Conservation (phyloP, 257 asterid species). For the Plectranthus barbatus region DNA sequence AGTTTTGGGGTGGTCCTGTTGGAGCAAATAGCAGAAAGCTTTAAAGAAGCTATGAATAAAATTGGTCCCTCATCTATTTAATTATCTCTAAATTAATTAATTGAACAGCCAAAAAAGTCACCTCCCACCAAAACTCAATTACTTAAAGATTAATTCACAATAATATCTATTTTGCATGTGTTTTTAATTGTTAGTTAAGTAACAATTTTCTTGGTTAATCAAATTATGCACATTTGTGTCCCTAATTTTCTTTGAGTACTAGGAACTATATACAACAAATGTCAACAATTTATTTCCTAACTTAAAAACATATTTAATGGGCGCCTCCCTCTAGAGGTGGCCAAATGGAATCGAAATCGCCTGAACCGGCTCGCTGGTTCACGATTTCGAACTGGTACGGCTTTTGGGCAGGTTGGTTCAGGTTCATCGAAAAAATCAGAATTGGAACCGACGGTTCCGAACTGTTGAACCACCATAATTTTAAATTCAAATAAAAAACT, state of each 20-base stretch:
- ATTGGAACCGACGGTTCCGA: too few relatives aligned
- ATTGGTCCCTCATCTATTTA: constrained; percentile 62
- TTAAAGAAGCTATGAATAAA: constrained; percentile 27
- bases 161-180: not conserved
- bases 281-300: not conserved
- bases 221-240: not conserved
- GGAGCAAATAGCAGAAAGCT: constrained; percentile 47
- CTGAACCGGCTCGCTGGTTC: too few relatives aligned
- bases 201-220: not conserved
- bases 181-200: not conserved
- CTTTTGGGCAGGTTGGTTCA: too few relatives aligned
- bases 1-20: constrained; percentile 50
- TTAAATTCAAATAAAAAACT: too few relatives aligned
- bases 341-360: too few relatives aligned
- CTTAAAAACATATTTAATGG: too few relatives aligned
- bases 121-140: not conserved
- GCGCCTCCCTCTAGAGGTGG: too few relatives aligned
- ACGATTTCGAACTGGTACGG: too few relatives aligned
- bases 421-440: too few relatives aligned
- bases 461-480: too few relatives aligned
- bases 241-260: not conserved
- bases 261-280: not conserved
- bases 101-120: not conserved
- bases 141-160: not conserved
- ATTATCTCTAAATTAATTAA: constrained; percentile 25